Conservation (phyloP, 495 filamentous ascomycete species). For the Schizothecium vesticola region DNA sequence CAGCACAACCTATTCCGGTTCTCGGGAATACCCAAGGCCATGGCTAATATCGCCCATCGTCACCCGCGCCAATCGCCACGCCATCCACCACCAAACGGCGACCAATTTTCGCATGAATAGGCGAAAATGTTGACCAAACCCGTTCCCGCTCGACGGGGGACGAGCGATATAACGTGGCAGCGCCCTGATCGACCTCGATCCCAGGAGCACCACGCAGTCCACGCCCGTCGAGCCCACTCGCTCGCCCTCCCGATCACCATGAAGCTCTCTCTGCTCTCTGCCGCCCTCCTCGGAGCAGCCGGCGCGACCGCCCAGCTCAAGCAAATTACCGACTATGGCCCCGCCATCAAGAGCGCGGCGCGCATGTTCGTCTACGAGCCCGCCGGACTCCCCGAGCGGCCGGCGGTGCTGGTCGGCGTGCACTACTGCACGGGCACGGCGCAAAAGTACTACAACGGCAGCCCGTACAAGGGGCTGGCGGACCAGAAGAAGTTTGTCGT, state of each 20-base stretch:
- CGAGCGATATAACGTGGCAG: not conserved
- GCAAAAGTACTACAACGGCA: constrained; percentile 20
- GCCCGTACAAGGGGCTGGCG: constrained; percentile 23
- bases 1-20: not conserved
- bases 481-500: constrained; percentile 44
- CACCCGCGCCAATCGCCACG: not conserved
- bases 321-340: constrained; percentile 34
- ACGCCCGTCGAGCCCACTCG: not conserved
- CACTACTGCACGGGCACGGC: constrained; percentile 41
- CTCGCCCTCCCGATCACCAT: not conserved
- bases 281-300: not conserved
- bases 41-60: not conserved
- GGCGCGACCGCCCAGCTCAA: not conserved
- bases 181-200: not conserved
- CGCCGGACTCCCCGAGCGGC: constrained; percentile 40
- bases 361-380: constrained; percentile 52
- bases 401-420: constrained; percentile 50
- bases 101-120: not conserved
- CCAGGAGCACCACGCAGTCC: not conserved
- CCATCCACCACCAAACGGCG: not conserved
- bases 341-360: constrained; percentile 34
- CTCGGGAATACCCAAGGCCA: not conserved
- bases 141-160: not conserved
- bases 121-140: not conserved
- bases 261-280: not conserved